Conservation (phyloP, 306 rosid species). For the Trichosanthes truncata region DNA sequence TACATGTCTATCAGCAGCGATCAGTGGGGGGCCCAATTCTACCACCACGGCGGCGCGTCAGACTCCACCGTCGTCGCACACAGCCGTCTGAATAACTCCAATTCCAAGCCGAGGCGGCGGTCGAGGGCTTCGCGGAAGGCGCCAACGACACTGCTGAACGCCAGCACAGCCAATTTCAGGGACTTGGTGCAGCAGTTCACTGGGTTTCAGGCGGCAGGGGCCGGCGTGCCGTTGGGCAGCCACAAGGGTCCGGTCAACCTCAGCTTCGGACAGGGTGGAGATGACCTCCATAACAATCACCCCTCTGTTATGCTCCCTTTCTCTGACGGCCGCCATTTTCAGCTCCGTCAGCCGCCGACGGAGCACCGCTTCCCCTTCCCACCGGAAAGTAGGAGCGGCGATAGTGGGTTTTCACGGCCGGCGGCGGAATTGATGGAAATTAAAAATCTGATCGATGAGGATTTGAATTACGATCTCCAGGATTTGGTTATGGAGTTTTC, state of each 20-base stretch:
- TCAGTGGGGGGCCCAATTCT: constrained; percentile 39
- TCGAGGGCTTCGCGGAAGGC: constrained; percentile 61
- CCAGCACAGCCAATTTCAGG: constrained; percentile 57
- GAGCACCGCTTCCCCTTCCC: background rate
- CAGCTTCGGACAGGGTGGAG: constrained; percentile 28
- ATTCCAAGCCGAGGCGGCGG: constrained; percentile 28
- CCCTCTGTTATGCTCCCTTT: background rate
- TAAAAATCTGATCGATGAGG: constrained; percentile 5
- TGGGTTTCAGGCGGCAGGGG: constrained; percentile 36
- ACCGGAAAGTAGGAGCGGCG: background rate
- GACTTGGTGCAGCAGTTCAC: constrained; percentile 82
- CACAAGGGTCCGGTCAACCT: constrained; percentile 65
- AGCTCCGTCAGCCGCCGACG: background rate
- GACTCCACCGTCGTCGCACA: constrained; percentile 11
- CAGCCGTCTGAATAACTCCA: constrained; percentile 19
- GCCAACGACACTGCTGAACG: constrained; percentile 60
- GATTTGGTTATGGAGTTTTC: background rate
- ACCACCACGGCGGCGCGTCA: constrained; percentile 10
- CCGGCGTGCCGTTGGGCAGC: constrained; percentile 25
- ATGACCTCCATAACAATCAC: background rate
- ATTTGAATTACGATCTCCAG: background rate
- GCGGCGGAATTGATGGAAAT: background rate
- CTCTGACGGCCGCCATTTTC: background rate
- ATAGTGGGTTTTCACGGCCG: background rate
- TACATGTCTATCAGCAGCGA: constrained; percentile 14